These are phyloP conservation scores for Lumnitzera racemosa DNA, from an alignment of 345 rosid genomes.

Conservation along the genomic window DNA sequence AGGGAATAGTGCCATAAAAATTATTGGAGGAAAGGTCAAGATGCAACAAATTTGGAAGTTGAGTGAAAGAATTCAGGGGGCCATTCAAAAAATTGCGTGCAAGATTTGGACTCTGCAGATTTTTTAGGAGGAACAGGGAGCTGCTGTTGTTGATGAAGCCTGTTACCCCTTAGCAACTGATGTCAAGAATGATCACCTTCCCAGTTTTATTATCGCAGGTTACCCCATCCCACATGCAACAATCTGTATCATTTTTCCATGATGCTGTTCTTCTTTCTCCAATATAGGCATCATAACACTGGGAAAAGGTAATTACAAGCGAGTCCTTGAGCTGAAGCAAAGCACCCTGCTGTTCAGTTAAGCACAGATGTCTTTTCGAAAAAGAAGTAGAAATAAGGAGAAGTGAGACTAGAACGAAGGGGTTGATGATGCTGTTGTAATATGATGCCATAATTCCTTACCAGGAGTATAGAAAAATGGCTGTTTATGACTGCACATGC, in stretches of 20 bases:
- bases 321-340: too few relatives aligned
- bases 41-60: background rate
- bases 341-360: too few relatives aligned
- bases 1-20: background rate
- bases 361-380: too few relatives aligned
- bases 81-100: background rate
- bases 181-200: conserved; percentile 10
- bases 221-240: conserved; percentile 26
- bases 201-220: conserved; percentile 5
- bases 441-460: too few relatives aligned
- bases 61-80: background rate
- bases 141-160: background rate
- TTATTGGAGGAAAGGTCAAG: background rate
- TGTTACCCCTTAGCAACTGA: background rate
- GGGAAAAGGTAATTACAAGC: too few relatives aligned
- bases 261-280: background rate
- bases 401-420: background rate
- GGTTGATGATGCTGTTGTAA: background rate
- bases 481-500: too few relatives aligned
- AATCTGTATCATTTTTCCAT: conserved; percentile 8
- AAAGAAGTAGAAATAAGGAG: too few relatives aligned
- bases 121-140: background rate
- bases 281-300: too few relatives aligned
- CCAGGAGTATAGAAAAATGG: too few relatives aligned
- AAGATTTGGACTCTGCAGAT: background rate